These are phyloP conservation scores for Aeschynomene evenia DNA, from an alignment of 306 rosid genomes.

Conservation along the genomic window DNA sequence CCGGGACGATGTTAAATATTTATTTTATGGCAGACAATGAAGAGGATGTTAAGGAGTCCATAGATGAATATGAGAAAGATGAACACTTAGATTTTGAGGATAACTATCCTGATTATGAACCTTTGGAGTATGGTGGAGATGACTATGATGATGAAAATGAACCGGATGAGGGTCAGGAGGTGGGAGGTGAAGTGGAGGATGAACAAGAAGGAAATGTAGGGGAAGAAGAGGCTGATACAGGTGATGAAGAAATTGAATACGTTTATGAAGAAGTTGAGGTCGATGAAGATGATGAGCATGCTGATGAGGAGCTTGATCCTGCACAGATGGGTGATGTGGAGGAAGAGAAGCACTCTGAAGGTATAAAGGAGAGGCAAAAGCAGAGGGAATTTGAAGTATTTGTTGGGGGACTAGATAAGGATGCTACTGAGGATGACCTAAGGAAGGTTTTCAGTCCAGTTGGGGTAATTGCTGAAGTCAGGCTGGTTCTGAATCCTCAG, in stretches of 20 bases:
- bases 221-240: slow-evolving; percentile 72
- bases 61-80: slow-evolving; percentile 79
- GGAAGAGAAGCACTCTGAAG: slow-evolving; percentile 66
- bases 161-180: slow-evolving; percentile 67
- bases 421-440: slow-evolving; percentile 79
- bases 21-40: slow-evolving; percentile 67
- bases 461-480: slow-evolving; percentile 82
- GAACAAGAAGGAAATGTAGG: slow-evolving; percentile 57
- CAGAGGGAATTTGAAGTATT: slow-evolving; percentile 90
- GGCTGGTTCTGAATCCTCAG: slow-evolving; percentile 81
- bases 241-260: slow-evolving; percentile 78
- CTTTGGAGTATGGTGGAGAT: slow-evolving; percentile 65
- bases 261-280: slow-evolving; percentile 72
- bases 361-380: slow-evolving; percentile 74
- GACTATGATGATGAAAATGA: slow-evolving; percentile 89
- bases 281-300: slow-evolving; percentile 60
- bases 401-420: slow-evolving; percentile 94
- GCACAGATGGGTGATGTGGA: slow-evolving; percentile 50
- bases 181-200: slow-evolving; percentile 65
- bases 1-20: slow-evolving; percentile 41
- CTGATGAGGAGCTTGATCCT: slow-evolving; percentile 42
- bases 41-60: slow-evolving; percentile 69
- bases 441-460: slow-evolving; percentile 69
- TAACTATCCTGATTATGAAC: slow-evolving; percentile 85
- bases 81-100: slow-evolving; percentile 90